Evolutionary conservation across 345 rosid genomes (phyloP).

Genomic region (Trapa bicornis): DNA sequence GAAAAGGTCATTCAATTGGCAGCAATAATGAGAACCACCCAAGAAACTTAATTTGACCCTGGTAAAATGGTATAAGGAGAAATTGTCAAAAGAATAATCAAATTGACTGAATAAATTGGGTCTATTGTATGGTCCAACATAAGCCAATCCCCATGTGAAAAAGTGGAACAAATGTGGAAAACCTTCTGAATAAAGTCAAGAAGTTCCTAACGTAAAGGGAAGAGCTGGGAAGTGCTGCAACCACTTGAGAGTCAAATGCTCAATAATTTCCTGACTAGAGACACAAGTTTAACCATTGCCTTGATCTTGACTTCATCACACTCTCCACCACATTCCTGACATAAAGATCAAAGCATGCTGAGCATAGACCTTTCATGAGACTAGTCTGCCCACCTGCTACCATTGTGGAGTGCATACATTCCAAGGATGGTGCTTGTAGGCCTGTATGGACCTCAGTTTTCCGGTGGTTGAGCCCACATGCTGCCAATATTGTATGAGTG

Average conservation of each 20-base stretch:
- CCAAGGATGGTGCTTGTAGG: constrained; percentile 38
- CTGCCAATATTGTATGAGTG: constrained; percentile 65
- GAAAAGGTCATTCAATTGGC: neutral
- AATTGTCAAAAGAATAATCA: neutral
- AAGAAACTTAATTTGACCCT: too few relatives aligned
- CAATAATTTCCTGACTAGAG: constrained; percentile 24
- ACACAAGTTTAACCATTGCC: constrained; percentile 66
- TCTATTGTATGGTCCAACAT: neutral
- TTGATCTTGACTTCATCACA: constrained; percentile 58
- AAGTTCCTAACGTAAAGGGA: neutral
- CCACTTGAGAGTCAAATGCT: neutral
- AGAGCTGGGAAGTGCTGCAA: neutral
- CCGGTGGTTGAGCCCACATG: constrained; percentile 71
- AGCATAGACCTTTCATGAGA: constrained; percentile 69
- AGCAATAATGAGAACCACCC: neutral
- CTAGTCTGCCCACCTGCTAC: constrained; percentile 40
- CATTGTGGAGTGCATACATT: constrained; percentile 44
- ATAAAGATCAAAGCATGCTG: constrained; percentile 73
- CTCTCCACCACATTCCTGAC: constrained; percentile 71
- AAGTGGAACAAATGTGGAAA: neutral
- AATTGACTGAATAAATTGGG: neutral
- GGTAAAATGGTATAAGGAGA: too few relatives aligned
- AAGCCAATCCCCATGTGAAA: neutral
- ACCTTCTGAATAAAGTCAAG: neutral
- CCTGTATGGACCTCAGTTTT: constrained; percentile 40